Percentiles rank a stretch among this genome's conserved stretches.
Conservation (phyloP, 2,329 filamentous ascomycete genomes). For the Cryoendolithus antarcticus region DNA sequence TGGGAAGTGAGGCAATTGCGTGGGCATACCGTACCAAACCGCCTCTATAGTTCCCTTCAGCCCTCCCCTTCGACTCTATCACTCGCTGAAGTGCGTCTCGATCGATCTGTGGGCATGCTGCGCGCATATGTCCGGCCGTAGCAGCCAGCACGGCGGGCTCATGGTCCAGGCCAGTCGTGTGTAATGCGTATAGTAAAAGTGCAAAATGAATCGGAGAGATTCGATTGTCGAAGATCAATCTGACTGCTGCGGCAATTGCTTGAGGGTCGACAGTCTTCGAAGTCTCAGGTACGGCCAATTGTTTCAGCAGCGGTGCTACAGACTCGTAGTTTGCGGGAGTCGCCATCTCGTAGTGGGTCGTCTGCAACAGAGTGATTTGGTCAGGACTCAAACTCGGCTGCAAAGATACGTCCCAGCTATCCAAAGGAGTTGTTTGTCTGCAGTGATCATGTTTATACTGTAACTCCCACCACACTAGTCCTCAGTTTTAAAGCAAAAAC, state of each 20-base stretch:
- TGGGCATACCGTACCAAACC: conserved; percentile 53
- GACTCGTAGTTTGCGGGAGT: conserved; percentile 22
- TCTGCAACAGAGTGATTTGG: no score
- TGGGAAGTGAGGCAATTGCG: no score
- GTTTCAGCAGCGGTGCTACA: conserved; percentile 61
- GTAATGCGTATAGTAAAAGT: conserved; percentile 76
- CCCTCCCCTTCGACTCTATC: conserved; percentile 47
- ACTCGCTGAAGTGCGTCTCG: conserved; percentile 47
- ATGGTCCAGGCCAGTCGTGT: conserved; percentile 79
- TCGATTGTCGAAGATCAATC: conserved; percentile 80
- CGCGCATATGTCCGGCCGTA: conserved; percentile 73
- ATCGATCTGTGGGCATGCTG: conserved; percentile 63
- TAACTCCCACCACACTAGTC: no score
- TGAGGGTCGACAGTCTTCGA: conserved; percentile 47
- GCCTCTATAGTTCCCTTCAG: conserved; percentile 65
- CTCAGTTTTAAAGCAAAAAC: no score
- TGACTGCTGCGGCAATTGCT: conserved; percentile 82
- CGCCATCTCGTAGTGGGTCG: no score
- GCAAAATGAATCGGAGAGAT: conserved; percentile 81
- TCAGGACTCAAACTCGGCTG: no score
- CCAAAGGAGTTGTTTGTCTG: no score
- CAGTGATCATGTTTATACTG: no score
- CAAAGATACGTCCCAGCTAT: no score
- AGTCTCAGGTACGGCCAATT: conserved; percentile 43
- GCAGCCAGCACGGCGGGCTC: conserved; percentile 74